Evolutionary conservation across 1,139 yeast genomes (phyloP).

Genomic region (Yamadazyma atlantica): DNA sequence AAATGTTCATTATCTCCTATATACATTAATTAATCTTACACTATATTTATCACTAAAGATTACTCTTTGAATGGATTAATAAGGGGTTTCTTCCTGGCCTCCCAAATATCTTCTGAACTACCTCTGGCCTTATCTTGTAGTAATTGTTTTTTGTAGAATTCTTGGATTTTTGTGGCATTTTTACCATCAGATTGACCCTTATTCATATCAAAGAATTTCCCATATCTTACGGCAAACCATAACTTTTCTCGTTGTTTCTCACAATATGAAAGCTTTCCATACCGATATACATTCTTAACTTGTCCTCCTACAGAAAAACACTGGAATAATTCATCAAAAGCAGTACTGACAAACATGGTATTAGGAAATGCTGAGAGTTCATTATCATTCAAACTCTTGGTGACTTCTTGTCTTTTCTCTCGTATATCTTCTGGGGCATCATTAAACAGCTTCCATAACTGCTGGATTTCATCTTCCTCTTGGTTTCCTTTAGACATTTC

Average conservation of each 20-base stretch:
- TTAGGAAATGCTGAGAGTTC: slow-evolving; percentile 34
- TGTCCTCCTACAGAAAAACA: slow-evolving; percentile 94
- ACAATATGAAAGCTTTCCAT: slow-evolving; percentile 76
- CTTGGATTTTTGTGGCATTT: slow-evolving; percentile 57
- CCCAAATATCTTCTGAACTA: slow-evolving; percentile 85
- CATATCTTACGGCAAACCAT: slow-evolving; percentile 74
- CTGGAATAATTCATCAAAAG: slow-evolving; percentile 79
- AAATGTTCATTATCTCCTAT: neutral
- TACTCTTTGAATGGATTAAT: slow-evolving; percentile 24
- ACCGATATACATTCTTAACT: slow-evolving; percentile 74
- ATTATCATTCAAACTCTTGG: slow-evolving; percentile 28
- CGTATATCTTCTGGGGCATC: slow-evolving; percentile 36
- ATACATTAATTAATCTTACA: neutral
- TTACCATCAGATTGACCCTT: slow-evolving; percentile 44
- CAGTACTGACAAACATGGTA: slow-evolving; percentile 53
- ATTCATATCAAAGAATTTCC: slow-evolving; percentile 31
- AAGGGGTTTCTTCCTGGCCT: slow-evolving; percentile 39
- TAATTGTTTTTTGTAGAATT: slow-evolving; percentile 64
- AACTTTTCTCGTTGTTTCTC: slow-evolving; percentile 68
- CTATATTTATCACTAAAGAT: too few species aligned
- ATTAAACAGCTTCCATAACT: slow-evolving; percentile 36
- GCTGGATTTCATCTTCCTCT: slow-evolving; percentile 30
- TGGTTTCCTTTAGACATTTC: slow-evolving; percentile 12
- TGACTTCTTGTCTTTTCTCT: slow-evolving; percentile 30
- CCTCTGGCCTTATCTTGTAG: slow-evolving; percentile 64